phyloP scores from a whole-genome alignment of 2,329 filamentous ascomycete genomes.

The Daldinia eschscholtzii region DNA sequence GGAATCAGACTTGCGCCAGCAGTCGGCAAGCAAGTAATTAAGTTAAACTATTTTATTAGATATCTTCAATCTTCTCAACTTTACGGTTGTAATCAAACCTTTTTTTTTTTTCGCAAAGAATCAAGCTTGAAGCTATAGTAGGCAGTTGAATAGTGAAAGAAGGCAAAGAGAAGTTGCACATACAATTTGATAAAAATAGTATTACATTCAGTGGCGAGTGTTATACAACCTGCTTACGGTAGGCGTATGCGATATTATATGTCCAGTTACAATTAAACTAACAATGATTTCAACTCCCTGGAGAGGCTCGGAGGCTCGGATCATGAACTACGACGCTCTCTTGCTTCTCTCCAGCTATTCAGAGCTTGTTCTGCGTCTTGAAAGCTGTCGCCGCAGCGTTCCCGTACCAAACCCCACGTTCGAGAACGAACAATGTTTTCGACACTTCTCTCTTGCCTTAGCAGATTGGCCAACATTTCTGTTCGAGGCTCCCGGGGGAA shows the following conservation, averaged over 20 bases:
- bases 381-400: constrained; percentile 75
- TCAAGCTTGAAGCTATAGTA: too few species aligned
- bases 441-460: constrained; percentile 81
- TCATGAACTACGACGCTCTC: constrained; percentile 32
- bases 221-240: background rate
- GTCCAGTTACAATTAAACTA: background rate
- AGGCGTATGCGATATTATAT: background rate
- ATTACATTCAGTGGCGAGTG: constrained; percentile 4
- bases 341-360: constrained; percentile 48
- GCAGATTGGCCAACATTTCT: constrained; percentile 78
- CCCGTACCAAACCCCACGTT: constrained; percentile 83
- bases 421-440: constrained; percentile 83
- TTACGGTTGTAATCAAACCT: too few species aligned
- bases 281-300: background rate
- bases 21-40: too few species aligned
- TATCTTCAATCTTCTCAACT: too few species aligned
- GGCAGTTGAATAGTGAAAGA: background rate
- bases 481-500: constrained; percentile 84
- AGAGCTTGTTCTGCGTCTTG: constrained; percentile 68
- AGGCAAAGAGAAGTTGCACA: background rate
- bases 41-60: too few species aligned
- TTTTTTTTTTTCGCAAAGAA: too few species aligned
- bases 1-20: too few species aligned
- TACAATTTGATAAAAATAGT: background rate
- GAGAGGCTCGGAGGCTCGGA: background rate